Conservation (phyloP, 805 yeast genomes). For the Ogataea naganishii region DNA sequence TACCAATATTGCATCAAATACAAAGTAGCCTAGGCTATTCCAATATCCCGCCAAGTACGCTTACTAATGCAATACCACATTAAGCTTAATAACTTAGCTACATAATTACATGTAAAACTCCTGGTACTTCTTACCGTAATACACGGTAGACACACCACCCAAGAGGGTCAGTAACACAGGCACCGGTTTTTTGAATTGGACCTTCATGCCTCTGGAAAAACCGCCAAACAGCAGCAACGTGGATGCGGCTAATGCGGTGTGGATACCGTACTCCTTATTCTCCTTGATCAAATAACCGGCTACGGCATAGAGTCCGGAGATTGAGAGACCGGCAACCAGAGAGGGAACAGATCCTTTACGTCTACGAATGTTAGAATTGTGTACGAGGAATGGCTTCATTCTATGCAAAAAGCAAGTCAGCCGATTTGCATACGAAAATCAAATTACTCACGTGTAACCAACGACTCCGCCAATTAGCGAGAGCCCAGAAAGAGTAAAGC, state of each 20-base stretch:
- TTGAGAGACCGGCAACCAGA: slow-evolving; percentile 61
- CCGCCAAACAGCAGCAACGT: slow-evolving; percentile 62
- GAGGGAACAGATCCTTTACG: slow-evolving; percentile 75
- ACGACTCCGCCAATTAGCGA: slow-evolving; percentile 23
- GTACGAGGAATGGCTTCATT: background rate
- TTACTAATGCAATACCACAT: no score
- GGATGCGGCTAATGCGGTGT: slow-evolving; percentile 69
- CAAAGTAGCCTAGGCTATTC: no score
- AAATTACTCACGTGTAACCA: slow-evolving; percentile 18
- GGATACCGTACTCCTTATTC: slow-evolving; percentile 75
- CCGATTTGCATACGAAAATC: background rate
- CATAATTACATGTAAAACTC: slow-evolving; percentile 49
- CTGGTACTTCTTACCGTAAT: slow-evolving; percentile 67
- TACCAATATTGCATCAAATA: no score
- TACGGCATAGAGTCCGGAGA: slow-evolving; percentile 51
- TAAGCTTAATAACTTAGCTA: no score
- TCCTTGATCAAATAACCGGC: slow-evolving; percentile 69
- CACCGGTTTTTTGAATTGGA: slow-evolving; percentile 59
- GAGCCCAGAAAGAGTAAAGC: slow-evolving; percentile 18
- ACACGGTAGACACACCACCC: slow-evolving; percentile 56
- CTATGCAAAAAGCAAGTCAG: background rate
- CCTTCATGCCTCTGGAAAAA: slow-evolving; percentile 47
- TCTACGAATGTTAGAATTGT: background rate
- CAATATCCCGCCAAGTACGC: no score
- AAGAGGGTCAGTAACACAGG: slow-evolving; percentile 57